A percentile compares a stretch with the other conserved stretches of the same genome.
These are phyloP conservation scores for Rhodosporidiobolus sp. DNA, from an alignment of 768 basidiomycete genomes.

Conservation along the genomic window DNA sequence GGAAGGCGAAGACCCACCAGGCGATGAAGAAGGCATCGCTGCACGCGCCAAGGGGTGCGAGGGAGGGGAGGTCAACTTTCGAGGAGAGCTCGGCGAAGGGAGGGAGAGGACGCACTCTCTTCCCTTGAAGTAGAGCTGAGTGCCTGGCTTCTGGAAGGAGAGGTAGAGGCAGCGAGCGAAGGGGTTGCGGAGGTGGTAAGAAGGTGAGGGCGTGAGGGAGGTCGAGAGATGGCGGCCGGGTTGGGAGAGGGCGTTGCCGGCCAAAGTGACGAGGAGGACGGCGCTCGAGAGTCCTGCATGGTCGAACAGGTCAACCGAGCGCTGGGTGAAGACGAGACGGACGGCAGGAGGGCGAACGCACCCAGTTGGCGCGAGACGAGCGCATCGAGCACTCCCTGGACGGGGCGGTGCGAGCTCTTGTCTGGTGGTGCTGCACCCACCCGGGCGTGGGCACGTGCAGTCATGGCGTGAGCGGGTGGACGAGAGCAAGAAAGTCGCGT, in stretches of 20 bases:
- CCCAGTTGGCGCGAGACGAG: too few relatives aligned
- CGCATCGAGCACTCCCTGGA: too few relatives aligned
- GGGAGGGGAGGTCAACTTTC: neutral
- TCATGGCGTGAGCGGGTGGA: too few relatives aligned
- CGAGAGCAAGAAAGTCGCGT: too few relatives aligned
- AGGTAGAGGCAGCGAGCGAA: constrained; percentile 32
- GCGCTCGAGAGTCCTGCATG: constrained; percentile 17
- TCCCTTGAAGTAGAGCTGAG: constrained; percentile 36
- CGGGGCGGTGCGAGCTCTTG: too few relatives aligned
- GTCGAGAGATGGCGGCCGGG: constrained; percentile 67
- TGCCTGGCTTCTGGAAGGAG: constrained; percentile 30
- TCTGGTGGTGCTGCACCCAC: too few relatives aligned
- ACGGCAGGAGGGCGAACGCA: constrained; percentile 1
- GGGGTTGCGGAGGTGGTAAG: constrained; percentile 14
- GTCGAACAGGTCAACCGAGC: too few relatives aligned
- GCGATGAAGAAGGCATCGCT: constrained; percentile 73
- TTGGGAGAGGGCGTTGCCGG: constrained; percentile 65
- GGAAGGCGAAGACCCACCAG: constrained; percentile 80
- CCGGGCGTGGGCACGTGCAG: too few relatives aligned
- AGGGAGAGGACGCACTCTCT: constrained; percentile 26
- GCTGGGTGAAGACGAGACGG: neutral
- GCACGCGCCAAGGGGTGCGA: constrained; percentile 32
- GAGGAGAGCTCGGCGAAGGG: neutral
- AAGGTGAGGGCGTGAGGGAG: constrained; percentile 69
- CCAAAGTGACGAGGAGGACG: constrained; percentile 50